Percentiles rank a stretch among this genome's conserved stretches.
phyloP scores from a whole-genome alignment of 176 grass and related monocot species.

The Phoenix roebelenii region DNA sequence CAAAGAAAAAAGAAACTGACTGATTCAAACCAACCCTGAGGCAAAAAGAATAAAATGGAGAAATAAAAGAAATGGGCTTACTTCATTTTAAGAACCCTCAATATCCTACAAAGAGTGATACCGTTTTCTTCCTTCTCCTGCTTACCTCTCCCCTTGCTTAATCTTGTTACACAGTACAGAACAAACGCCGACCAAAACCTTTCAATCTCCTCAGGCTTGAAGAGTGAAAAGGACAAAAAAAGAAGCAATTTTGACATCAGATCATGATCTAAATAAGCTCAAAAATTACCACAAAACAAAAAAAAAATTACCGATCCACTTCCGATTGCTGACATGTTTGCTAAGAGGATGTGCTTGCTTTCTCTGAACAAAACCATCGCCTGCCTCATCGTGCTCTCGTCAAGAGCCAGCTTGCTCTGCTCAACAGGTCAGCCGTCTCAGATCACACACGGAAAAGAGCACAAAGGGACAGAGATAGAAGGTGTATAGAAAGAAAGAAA shows the following conservation, averaged over 20 bases:
- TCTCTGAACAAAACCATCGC: slow-evolving; percentile 60
- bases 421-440: slow-evolving; percentile 15
- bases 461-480: too few species aligned
- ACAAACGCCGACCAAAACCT: slow-evolving; percentile 73
- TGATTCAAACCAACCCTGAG: neutral
- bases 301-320: slow-evolving; percentile 60
- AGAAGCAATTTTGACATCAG: slow-evolving; percentile 6
- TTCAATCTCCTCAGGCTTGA: slow-evolving; percentile 76
- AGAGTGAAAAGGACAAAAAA: neutral
- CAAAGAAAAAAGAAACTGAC: slow-evolving; percentile 9
- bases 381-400: slow-evolving; percentile 52
- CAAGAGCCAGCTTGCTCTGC: slow-evolving; percentile 58
- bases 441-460: neutral
- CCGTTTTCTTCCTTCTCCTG: slow-evolving; percentile 46
- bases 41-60: neutral
- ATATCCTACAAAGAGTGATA: slow-evolving; percentile 60
- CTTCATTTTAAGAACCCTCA: slow-evolving; percentile 76
- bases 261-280: slow-evolving; percentile 6
- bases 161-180: slow-evolving; percentile 75
- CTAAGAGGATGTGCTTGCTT: slow-evolving; percentile 45
- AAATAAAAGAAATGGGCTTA: slow-evolving; percentile 20
- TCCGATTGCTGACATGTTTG: slow-evolving; percentile 66
- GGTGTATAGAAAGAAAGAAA: neutral
- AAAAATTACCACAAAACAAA: neutral
- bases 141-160: slow-evolving; percentile 32